Evolutionary conservation across 2,329 filamentous ascomycete genomes (phyloP).

Genomic region (Lachnellula suecica): DNA sequence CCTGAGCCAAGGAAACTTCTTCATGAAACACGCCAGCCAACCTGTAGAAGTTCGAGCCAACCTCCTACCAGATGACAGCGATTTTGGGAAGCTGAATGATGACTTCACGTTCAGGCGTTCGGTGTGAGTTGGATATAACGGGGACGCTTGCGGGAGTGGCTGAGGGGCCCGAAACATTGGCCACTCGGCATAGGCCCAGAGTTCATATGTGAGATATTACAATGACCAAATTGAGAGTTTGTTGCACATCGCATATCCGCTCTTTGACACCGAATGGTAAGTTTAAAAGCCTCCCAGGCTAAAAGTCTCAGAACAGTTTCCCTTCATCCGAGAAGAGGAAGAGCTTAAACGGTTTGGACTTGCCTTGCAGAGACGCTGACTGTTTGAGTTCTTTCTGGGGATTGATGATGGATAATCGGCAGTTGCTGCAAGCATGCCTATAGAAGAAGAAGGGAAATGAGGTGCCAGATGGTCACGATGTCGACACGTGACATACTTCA

Average conservation of each 20-base stretch:
- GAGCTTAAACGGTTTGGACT: background rate
- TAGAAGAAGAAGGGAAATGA: no score
- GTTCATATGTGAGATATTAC: background rate
- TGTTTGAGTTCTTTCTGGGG: no score
- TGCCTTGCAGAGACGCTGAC: background rate
- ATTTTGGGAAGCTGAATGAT: slow-evolving; percentile 29
- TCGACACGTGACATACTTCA: no score
- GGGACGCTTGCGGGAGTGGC: background rate
- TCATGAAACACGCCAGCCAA: slow-evolving; percentile 26
- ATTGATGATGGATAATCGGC: no score
- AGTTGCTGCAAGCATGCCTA: no score
- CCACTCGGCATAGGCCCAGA: background rate
- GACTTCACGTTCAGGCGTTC: slow-evolving; percentile 21
- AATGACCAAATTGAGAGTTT: slow-evolving; percentile 7
- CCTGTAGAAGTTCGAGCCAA: slow-evolving; percentile 30
- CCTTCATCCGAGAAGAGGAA: background rate
- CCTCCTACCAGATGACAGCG: slow-evolving; percentile 22
- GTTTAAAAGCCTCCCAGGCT: slow-evolving; percentile 8
- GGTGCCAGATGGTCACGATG: no score
- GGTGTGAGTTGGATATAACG: no score
- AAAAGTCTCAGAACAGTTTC: slow-evolving; percentile 1
- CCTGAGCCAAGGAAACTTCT: slow-evolving; percentile 28
- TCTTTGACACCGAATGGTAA: slow-evolving; percentile 14
- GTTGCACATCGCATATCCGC: slow-evolving; percentile 19
- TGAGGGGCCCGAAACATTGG: background rate